These are phyloP conservation scores for Stenogyne calaminthoides DNA, from an alignment of 305 asterid species.

Conservation along the genomic window DNA sequence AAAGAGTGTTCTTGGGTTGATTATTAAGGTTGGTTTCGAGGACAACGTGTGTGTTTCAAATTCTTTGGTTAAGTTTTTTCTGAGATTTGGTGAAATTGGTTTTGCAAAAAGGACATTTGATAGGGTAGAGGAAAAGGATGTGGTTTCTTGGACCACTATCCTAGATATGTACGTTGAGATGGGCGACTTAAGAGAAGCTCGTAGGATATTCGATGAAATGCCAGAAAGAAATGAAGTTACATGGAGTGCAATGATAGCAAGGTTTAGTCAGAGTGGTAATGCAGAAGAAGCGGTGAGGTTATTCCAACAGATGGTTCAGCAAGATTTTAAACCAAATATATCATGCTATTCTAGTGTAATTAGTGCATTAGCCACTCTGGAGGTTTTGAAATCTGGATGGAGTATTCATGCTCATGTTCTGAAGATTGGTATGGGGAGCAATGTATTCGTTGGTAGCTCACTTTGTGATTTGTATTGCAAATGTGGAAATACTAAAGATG, in stretches of 20 bases:
- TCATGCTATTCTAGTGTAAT: constrained; percentile 73
- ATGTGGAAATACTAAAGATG: constrained; percentile 60
- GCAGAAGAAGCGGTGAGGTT: constrained; percentile 61
- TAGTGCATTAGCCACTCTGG: constrained; percentile 58
- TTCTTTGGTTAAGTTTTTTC: constrained; percentile 59
- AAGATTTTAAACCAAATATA: constrained; percentile 50
- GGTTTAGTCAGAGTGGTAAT: constrained; percentile 75
- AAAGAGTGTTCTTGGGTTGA: constrained; percentile 50
- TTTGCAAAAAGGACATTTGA: constrained; percentile 58
- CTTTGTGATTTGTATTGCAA: constrained; percentile 71
- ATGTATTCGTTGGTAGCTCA: constrained; percentile 58
- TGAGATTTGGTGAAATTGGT: constrained; percentile 50
- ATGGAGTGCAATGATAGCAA: constrained; percentile 83
- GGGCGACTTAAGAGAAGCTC: constrained; percentile 67
- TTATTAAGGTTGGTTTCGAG: constrained; percentile 63
- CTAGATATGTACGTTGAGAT: constrained; percentile 60
- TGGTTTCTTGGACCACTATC: constrained; percentile 85
- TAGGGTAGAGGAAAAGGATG: constrained; percentile 62
- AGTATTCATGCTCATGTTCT: constrained; percentile 58
- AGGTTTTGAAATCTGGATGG: constrained; percentile 56
- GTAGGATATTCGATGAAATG: constrained; percentile 67
- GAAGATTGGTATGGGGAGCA: constrained; percentile 51
- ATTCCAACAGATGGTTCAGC: constrained; percentile 53
- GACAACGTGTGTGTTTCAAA: constrained; percentile 56
- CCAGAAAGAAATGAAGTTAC: constrained; percentile 84